Base-by-base conservation (phyloP, 163 green algal species). In the Chlamydomonas reinhardtii region DNA sequence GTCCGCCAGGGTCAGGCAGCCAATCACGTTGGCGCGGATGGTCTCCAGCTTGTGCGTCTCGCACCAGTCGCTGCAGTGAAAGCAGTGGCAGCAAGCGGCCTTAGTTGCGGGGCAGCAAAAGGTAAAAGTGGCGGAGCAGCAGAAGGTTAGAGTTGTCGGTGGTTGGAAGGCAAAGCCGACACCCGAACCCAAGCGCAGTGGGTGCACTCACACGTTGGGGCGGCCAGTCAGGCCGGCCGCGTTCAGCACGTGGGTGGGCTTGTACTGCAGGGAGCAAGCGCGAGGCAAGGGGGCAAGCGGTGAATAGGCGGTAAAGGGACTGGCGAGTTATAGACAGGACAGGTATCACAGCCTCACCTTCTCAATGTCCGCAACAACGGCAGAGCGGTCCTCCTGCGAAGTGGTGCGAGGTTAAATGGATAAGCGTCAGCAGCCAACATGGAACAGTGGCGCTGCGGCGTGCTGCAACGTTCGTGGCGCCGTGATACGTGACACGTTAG, bases 221-320 rank as follows among this genome's bases (percentile, higher is more conserved):
- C 97, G 93, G 22, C 97, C 97, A 24, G 97, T 99, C n/a, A 99
- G 84, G n/a, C 97, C 97, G 31, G 97, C 97, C 39, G 96, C 95
- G 89, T 98, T 99, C 8, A 99, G 92, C 25, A 99, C 94, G 64
- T 99, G 97, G 0, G 97, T 99, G 66, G 97, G 97, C 91, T 98
- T 97, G 24, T 98, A 94, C 94, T 98, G 92, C 61, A 31, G 27
- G 62, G 62, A n/a, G 62, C 34, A 32, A 70, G 25, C 62, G 8
- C 11, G 4, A 16, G 6, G 62, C 27, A 14, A 0, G 3, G 15
- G 62, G 32, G 27, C 16, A 70, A 22, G 29, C 62, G 29, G 62
- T 34, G 62, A 34, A 34, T 48, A n/a, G n/a, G n/a, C n/a, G n/a
- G n/a, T n/a, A n/a, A n/a, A n/a, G n/a, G n/a, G n/a, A n/a, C n/a